A percentile compares a stretch with the other conserved stretches of the same genome.
These are phyloP conservation scores for Herpetomonas muscarum DNA, from an alignment of 208 protist genomes.

Conservation along the genomic window DNA sequence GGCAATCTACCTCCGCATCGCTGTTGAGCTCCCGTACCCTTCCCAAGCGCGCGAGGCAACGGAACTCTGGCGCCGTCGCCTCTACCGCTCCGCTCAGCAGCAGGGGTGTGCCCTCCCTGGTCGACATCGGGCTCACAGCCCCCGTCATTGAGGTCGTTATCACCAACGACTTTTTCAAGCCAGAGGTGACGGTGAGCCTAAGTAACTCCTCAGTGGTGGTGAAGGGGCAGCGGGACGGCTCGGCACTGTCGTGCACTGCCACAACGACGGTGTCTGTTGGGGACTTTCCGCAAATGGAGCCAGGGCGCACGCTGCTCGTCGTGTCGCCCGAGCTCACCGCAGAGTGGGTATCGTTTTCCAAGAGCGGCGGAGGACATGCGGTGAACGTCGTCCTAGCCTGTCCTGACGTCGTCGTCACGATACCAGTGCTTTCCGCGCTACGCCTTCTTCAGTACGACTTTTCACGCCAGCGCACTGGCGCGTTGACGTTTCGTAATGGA, in stretches of 20 bases:
- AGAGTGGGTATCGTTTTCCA: constrained; percentile 16
- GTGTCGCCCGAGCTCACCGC: constrained; percentile 33
- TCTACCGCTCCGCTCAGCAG: too few species aligned
- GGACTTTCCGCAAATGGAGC: constrained; percentile 22
- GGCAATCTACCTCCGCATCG: too few species aligned
- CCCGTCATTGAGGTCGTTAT: constrained; percentile 25
- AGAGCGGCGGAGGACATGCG: constrained; percentile 15
- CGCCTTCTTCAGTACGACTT: constrained; percentile 6
- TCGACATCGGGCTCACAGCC: constrained; percentile 33
- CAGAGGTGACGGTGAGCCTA: constrained; percentile 16
- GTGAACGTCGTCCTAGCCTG: constrained; percentile 21
- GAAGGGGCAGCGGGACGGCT: constrained; percentile 20
- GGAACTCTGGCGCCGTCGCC: too few species aligned
- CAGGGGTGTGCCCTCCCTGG: too few species aligned
- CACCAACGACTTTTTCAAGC: constrained; percentile 43
- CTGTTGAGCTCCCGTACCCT: too few species aligned
- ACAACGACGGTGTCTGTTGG: constrained; percentile 10
- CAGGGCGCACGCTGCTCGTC: constrained; percentile 17
- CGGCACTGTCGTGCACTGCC: constrained; percentile 8
- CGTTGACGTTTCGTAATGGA: constrained; percentile 29
- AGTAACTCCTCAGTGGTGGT: constrained; percentile 14
- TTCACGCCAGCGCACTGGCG: constrained; percentile 1
- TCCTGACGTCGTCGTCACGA: constrained; percentile 21
- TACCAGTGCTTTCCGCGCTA: constrained; percentile 24
- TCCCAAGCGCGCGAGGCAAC: too few species aligned